Conservation (phyloP, 768 basidiomycete species). For the Tephrocybe sp. region DNA sequence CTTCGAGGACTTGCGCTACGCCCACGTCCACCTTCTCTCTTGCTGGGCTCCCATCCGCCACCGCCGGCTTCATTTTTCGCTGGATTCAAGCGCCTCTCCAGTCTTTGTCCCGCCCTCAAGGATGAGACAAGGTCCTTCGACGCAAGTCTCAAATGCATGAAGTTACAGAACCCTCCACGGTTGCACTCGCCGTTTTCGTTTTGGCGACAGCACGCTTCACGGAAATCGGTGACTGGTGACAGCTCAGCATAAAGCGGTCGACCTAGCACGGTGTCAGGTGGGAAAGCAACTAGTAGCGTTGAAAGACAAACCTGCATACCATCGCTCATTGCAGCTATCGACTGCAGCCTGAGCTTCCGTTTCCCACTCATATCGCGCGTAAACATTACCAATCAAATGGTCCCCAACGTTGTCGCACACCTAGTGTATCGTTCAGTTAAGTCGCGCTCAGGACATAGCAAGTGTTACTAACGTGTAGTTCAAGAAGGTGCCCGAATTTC, state of each 20-base stretch:
- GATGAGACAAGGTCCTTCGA: slow-evolving; percentile 81
- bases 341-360: slow-evolving; percentile 94
- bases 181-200: slow-evolving; percentile 99
- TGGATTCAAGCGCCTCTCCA: slow-evolving; percentile 80
- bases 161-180: slow-evolving; percentile 98
- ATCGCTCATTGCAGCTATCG: slow-evolving; percentile 90
- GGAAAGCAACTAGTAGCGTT: slow-evolving; percentile 1
- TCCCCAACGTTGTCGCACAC: slow-evolving; percentile 99
- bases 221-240: slow-evolving; percentile 97
- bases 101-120: slow-evolving; percentile 76
- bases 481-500: slow-evolving; percentile 93
- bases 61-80: slow-evolving; percentile 60
- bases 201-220: slow-evolving; percentile 97
- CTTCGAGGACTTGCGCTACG: slow-evolving; percentile 75
- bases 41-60: slow-evolving; percentile 84
- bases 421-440: slow-evolving; percentile 34
- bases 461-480: slow-evolving; percentile 75
- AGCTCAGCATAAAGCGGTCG: slow-evolving; percentile 96
- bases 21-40: slow-evolving; percentile 61
- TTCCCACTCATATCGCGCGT: slow-evolving; percentile 98
- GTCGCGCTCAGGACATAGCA: not conserved
- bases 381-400: slow-evolving; percentile 96
- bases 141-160: slow-evolving; percentile 93
- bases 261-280: slow-evolving; percentile 44
- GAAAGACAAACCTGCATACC: slow-evolving; percentile 85